phyloP scores from a whole-genome alignment of 2,329 filamentous ascomycete genomes.

The Penicillium sp. region DNA sequence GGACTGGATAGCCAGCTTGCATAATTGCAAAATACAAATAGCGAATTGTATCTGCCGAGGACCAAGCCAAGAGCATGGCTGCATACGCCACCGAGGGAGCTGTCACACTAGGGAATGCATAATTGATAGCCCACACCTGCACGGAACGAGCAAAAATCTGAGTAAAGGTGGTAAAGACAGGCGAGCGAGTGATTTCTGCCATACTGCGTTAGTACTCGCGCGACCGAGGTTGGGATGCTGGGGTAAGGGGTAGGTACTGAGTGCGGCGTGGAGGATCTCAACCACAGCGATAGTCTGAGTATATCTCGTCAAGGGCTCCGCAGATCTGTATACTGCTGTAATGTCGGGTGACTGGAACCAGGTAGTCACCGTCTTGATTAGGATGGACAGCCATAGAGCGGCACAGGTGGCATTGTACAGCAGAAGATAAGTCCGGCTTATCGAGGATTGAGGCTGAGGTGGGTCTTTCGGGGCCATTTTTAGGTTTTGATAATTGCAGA shows the following conservation, averaged over 20 bases:
- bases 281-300: constrained; percentile 27
- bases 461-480: background rate
- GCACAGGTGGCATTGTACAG: constrained; percentile 26
- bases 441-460: background rate
- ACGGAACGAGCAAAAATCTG: constrained; percentile 32
- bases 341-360: constrained; percentile 2
- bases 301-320: constrained; percentile 28
- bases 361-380: constrained; percentile 15
- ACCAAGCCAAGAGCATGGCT: constrained; percentile 30
- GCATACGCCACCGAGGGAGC: constrained; percentile 20
- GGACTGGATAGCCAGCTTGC: constrained; percentile 15
- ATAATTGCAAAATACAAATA: constrained; percentile 29
- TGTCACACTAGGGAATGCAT: constrained; percentile 23
- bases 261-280: constrained; percentile 29
- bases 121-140: constrained; percentile 34
- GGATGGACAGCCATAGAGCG: constrained; percentile 27
- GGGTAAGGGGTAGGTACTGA: constrained; percentile 12
- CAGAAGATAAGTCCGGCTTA: constrained; percentile 21
- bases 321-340: constrained; percentile 17
- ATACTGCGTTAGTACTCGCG: background rate
- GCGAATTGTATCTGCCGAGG: constrained; percentile 26
- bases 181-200: constrained; percentile 28
- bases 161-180: constrained; percentile 32
- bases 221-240: background rate
- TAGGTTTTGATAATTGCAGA: background rate